Evolutionary conservation across 768 basidiomycete species (phyloP).

Genomic region (Collybia sordida): DNA sequence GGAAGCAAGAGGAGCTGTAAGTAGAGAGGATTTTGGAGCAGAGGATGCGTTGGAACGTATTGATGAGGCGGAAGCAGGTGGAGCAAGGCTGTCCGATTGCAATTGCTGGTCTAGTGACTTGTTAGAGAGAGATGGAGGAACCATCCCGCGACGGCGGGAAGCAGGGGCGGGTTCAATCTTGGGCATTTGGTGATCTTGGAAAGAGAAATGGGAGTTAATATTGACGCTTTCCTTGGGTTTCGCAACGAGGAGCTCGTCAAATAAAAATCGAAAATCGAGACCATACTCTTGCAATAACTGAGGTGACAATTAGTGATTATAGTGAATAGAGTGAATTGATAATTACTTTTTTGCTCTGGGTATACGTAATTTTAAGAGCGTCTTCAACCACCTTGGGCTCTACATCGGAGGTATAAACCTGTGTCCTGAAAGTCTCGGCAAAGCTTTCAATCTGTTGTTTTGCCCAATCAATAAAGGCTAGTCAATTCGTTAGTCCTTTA

Average conservation of each 20-base stretch:
- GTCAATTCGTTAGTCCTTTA: background rate
- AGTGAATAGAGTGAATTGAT: background rate
- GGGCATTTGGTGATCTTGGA: constrained; percentile 26
- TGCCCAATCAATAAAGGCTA: constrained; percentile 95
- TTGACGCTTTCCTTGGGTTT: constrained; percentile 39
- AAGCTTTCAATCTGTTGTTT: constrained; percentile 82
- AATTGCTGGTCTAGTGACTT: constrained; percentile 1
- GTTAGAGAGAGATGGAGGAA: constrained; percentile 5
- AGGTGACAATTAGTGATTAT: background rate
- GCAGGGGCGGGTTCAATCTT: constrained; percentile 21
- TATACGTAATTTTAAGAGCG: constrained; percentile 71
- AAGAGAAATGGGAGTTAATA: constrained; percentile 28
- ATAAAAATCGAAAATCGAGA: constrained; percentile 89
- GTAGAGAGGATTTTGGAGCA: constrained; percentile 14
- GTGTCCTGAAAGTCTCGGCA: constrained; percentile 82
- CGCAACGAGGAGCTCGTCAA: constrained; percentile 68
- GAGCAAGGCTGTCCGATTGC: constrained; percentile 12
- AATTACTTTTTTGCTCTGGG: constrained; percentile 82
- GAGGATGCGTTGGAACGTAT: constrained; percentile 15
- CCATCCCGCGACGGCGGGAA: constrained; percentile 12
- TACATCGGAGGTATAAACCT: constrained; percentile 85
- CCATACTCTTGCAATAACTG: constrained; percentile 91
- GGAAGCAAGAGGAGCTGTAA: constrained; percentile 12
- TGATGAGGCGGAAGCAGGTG: constrained; percentile 13
- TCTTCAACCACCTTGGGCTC: constrained; percentile 73